Conservation (phyloP, 2,329 filamentous ascomycete genomes). For the Pseudocercospora fijiensis region DNA sequence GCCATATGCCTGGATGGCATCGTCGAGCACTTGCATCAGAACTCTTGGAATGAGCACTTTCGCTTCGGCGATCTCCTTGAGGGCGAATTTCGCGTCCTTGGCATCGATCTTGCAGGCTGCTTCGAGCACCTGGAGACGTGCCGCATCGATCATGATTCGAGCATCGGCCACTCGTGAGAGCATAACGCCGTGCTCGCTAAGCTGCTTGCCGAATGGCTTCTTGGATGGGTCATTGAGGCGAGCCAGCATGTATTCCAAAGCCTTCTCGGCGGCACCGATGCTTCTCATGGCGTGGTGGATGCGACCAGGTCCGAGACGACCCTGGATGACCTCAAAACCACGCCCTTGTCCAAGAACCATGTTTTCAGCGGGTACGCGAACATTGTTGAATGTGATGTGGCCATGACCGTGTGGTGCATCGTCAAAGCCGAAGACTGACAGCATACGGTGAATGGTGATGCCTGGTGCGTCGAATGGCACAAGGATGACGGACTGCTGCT, state of each 20-base stretch:
- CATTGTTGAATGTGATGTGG: constrained; percentile 84
- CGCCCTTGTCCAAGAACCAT: constrained; percentile 90
- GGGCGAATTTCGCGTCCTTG: constrained; percentile 79
- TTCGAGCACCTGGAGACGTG: constrained; percentile 86
- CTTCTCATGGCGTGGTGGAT: constrained; percentile 98
- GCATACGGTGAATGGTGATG: constrained; percentile 87
- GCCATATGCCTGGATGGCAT: constrained; percentile 83
- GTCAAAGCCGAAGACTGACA: constrained; percentile 93
- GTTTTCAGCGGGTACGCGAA: constrained; percentile 78
- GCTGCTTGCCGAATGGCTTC: constrained; percentile 84
- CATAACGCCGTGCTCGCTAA: constrained; percentile 88
- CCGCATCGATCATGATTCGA: constrained; percentile 89
- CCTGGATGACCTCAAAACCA: constrained; percentile 98
- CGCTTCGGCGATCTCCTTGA: constrained; percentile 91
- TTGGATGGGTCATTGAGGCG: constrained; percentile 90
- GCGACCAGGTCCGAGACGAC: constrained; percentile 87
- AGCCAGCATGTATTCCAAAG: constrained; percentile 91
- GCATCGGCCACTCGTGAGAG: constrained; percentile 92
- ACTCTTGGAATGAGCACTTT: constrained; percentile 87
- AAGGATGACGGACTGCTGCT: constrained; percentile 89
- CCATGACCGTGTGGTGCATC: constrained; percentile 97
- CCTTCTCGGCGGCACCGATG: constrained; percentile 85
- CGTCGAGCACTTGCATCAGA: constrained; percentile 81
- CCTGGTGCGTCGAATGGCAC: constrained; percentile 79
- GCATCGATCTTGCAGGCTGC: constrained; percentile 94